Evolutionary conservation across 805 yeast species (phyloP).

Genomic region (Wickerhamiella brachini): DNA sequence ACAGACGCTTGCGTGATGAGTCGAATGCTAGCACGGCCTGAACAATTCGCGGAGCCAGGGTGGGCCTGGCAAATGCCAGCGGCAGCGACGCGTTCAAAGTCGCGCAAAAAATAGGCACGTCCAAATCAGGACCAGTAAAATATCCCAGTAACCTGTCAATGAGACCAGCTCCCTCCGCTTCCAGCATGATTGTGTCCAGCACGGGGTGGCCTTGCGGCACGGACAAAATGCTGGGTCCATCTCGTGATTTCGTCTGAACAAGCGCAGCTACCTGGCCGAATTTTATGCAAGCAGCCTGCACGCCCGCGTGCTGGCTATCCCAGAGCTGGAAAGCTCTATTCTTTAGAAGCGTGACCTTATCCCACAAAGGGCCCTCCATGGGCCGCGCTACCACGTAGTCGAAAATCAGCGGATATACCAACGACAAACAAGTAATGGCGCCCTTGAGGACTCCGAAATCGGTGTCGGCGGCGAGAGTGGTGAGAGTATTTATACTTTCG

Average conservation of each 20-base stretch:
- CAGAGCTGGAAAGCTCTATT: constrained; percentile 45
- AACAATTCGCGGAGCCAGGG: constrained; percentile 40
- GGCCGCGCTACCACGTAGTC: constrained; percentile 31
- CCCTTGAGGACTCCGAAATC: constrained; percentile 23
- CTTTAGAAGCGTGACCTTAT: constrained; percentile 40
- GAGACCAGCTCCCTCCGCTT: constrained; percentile 56
- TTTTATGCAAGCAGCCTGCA: constrained; percentile 57
- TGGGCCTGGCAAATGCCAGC: constrained; percentile 53
- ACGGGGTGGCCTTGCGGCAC: constrained; percentile 52
- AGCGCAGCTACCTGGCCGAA: constrained; percentile 48
- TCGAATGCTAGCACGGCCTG: constrained; percentile 48
- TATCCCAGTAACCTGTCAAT: constrained; percentile 50
- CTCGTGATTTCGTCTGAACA: constrained; percentile 28
- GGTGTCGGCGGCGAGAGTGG: constrained; percentile 16
- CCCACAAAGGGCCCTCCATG: constrained; percentile 37
- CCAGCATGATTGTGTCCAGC: constrained; percentile 39
- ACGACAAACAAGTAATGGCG: constrained; percentile 29
- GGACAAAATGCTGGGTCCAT: constrained; percentile 33
- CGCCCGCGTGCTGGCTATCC: constrained; percentile 33
- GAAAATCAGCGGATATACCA: constrained; percentile 35
- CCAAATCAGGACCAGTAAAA: constrained; percentile 40
- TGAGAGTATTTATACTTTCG: constrained; percentile 20
- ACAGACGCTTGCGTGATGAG: constrained; percentile 9
- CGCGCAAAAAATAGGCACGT: constrained; percentile 50
- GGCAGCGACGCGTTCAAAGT: constrained; percentile 49